These are phyloP conservation scores for Mycotypha africana DNA, from an alignment of 371 early-diverging fungal genomes.

Conservation along the genomic window DNA sequence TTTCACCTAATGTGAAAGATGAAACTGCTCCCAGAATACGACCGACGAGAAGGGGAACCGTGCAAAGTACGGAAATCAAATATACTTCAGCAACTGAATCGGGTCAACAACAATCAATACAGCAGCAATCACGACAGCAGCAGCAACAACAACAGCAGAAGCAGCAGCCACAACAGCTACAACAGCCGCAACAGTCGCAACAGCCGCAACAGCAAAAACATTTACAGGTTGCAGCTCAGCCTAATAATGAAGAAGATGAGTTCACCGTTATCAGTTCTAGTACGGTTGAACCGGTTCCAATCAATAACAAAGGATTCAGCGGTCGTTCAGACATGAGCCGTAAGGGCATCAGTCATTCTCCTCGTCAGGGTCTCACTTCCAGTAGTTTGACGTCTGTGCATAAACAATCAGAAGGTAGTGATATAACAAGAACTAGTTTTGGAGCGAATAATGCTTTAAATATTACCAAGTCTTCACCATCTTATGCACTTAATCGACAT, in stretches of 20 bases:
- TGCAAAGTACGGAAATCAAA: constrained; percentile 29
- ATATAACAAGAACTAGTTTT: constrained; percentile 34
- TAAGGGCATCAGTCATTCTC: constrained; percentile 28
- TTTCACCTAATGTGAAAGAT: constrained; percentile 23
- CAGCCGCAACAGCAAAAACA: not conserved
- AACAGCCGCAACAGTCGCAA: constrained; percentile 2
- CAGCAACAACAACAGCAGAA: not conserved
- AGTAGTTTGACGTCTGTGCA: constrained; percentile 40
- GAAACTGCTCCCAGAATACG: constrained; percentile 12
- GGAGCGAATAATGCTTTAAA: constrained; percentile 10
- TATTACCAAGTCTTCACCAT: constrained; percentile 34
- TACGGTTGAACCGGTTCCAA: constrained; percentile 59
- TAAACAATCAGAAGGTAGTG: constrained; percentile 45
- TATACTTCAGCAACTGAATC: constrained; percentile 9
- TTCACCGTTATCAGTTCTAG: constrained; percentile 49
- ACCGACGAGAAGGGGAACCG: constrained; percentile 26
- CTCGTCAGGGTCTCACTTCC: constrained; percentile 27
- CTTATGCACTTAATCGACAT: constrained; percentile 22
- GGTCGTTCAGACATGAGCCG: constrained; percentile 14
- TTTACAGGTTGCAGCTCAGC: not conserved
- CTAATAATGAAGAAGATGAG: constrained; percentile 46
- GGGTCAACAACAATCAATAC: not conserved
- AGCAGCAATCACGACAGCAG: constrained; percentile 15
- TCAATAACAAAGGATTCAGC: constrained; percentile 34
- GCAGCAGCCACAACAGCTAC: constrained; percentile 16